A percentile compares a stretch with the other conserved stretches of the same genome.
Evolutionary conservation across 192 early-diverging fungal species (phyloP).

Genomic region (Gamsiella multidivaricata): DNA sequence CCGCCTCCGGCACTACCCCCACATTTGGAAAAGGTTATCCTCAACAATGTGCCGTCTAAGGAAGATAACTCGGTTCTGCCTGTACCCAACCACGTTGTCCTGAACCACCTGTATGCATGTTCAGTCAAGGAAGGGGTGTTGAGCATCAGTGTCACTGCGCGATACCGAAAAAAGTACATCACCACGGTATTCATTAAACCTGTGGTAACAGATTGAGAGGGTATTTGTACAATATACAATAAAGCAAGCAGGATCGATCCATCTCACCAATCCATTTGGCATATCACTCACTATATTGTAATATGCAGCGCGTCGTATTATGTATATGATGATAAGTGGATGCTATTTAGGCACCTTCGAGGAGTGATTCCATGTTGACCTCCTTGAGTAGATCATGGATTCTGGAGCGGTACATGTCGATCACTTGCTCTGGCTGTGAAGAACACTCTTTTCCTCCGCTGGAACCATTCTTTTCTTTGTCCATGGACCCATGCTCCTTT

Average conservation of each 20-base stretch:
- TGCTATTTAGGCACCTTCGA: not conserved
- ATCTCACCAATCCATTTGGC: not conserved
- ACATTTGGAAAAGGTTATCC: constrained; percentile 91
- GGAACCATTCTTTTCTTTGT: not conserved
- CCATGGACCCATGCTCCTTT: not conserved
- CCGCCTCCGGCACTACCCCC: constrained; percentile 92
- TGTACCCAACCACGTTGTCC: constrained; percentile 90
- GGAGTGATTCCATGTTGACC: constrained; percentile 14
- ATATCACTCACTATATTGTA: not conserved
- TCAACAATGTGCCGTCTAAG: constrained; percentile 79
- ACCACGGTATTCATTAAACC: constrained; percentile 53
- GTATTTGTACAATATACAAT: too few species aligned
- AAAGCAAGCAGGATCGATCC: too few species aligned
- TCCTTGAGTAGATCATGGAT: constrained; percentile 20
- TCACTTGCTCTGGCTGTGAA: constrained; percentile 33
- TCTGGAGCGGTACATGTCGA: constrained; percentile 20
- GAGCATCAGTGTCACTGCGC: constrained; percentile 89
- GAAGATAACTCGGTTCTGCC: constrained; percentile 87
- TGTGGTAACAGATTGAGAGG: constrained; percentile 27
- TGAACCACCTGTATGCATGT: constrained; percentile 97
- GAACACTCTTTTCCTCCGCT: not conserved
- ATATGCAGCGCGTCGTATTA: too few species aligned
- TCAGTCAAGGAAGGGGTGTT: constrained; percentile 96
- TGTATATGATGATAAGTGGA: too few species aligned
- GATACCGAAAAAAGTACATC: constrained; percentile 90